These are phyloP conservation scores for Metarhizium anisopliae DNA, from an alignment of 2,329 filamentous ascomycete species.

Conservation along the genomic window DNA sequence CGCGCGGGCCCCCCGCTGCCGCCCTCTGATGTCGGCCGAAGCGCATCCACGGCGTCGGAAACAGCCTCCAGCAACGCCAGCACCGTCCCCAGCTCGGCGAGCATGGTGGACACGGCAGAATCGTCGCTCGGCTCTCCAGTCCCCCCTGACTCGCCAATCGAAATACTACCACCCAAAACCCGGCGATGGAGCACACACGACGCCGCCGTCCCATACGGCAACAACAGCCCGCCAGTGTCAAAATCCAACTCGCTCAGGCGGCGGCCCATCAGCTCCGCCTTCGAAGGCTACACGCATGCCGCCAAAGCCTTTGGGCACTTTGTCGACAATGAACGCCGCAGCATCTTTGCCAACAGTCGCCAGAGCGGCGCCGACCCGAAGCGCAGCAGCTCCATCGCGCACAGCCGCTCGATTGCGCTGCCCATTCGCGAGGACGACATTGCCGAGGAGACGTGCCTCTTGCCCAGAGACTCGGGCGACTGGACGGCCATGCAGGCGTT, in stretches of 20 bases:
- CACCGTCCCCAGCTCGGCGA: slow-evolving; percentile 18
- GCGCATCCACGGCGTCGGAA: slow-evolving; percentile 18
- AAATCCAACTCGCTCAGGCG: slow-evolving; percentile 12
- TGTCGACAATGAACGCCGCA: slow-evolving; percentile 13
- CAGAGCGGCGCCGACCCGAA: slow-evolving; percentile 17
- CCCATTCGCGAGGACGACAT: slow-evolving; percentile 12
- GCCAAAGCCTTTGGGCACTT: slow-evolving; percentile 15
- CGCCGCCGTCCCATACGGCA: slow-evolving; percentile 11
- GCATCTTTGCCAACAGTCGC: slow-evolving; percentile 10
- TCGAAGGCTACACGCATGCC: slow-evolving; percentile 18
- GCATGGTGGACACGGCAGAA: slow-evolving; percentile 15
- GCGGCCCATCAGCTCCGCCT: slow-evolving; percentile 18
- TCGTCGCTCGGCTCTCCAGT: slow-evolving; percentile 17
- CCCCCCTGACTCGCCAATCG: slow-evolving; percentile 11
- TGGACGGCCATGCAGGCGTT: slow-evolving; percentile 29
- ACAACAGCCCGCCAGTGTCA: background rate
- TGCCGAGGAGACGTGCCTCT: slow-evolving; percentile 17
- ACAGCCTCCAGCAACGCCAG: slow-evolving; percentile 14
- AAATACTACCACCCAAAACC: slow-evolving; percentile 12
- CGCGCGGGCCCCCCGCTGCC: slow-evolving; percentile 1
- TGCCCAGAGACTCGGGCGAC: slow-evolving; percentile 21
- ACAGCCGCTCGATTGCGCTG: slow-evolving; percentile 9
- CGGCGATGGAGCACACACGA: slow-evolving; percentile 20
- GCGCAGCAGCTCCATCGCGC: slow-evolving; percentile 12
- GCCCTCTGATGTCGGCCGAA: slow-evolving; percentile 12